A percentile compares a stretch with the other conserved stretches of the same genome.
These are phyloP conservation scores for Metarhizium brunneum DNA, from an alignment of 2,329 filamentous ascomycete species.

Conservation along the genomic window DNA sequence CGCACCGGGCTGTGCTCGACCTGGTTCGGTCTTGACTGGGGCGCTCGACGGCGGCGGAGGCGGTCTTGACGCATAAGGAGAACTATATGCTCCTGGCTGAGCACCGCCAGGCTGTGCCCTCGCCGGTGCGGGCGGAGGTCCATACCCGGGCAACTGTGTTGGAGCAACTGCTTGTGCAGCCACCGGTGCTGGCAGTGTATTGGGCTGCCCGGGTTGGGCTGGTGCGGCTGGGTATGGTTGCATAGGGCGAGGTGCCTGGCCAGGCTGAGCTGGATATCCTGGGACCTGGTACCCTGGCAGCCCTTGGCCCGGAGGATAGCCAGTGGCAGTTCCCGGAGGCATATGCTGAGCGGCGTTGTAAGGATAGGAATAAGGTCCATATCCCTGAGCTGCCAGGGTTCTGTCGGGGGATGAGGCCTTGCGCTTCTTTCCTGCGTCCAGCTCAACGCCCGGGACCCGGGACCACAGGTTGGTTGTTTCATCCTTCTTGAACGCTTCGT, in stretches of 20 bases:
- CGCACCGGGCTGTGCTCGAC: constrained; percentile 9
- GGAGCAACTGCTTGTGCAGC: constrained; percentile 23
- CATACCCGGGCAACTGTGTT: constrained; percentile 25
- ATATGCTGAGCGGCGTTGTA: constrained; percentile 26
- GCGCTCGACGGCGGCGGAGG: constrained; percentile 19
- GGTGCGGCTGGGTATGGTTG: constrained; percentile 16
- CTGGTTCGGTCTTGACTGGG: constrained; percentile 20
- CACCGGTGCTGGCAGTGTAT: constrained; percentile 8
- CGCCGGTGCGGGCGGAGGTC: constrained; percentile 25
- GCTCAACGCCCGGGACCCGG: constrained; percentile 46
- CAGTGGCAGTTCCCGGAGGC: constrained; percentile 18
- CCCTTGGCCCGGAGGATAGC: constrained; percentile 23
- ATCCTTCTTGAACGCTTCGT: constrained; percentile 51
- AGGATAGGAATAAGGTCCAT: constrained; percentile 26
- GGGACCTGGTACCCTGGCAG: constrained; percentile 25
- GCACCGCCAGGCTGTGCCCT: constrained; percentile 20
- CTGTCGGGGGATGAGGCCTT: constrained; percentile 45
- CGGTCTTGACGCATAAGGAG: constrained; percentile 26
- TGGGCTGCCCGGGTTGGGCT: constrained; percentile 12
- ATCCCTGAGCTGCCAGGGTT: constrained; percentile 27
- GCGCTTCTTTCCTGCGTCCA: constrained; percentile 53
- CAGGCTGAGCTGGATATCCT: constrained; percentile 21
- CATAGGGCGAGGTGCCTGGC: constrained; percentile 18
- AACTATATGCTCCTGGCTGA: constrained; percentile 26
- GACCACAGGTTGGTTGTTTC: constrained; percentile 48